Base-by-base conservation (phyloP, 1,139 yeast genomes). In the Debaryomyces udenii region DNA sequence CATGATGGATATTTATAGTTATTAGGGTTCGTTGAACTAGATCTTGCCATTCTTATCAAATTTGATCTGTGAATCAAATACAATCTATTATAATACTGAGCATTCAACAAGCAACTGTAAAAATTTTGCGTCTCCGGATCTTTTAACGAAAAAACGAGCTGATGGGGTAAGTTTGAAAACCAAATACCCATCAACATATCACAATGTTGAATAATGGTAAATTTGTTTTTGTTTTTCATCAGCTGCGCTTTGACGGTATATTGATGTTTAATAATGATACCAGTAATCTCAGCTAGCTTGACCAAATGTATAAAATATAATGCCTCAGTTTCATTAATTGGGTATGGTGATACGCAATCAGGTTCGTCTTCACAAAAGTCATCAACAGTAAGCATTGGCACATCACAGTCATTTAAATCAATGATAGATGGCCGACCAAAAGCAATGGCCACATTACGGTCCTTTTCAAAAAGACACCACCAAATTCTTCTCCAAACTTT, bases 381-480 rank as follows among this genome's bases (percentile, higher is more conserved):
- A 1, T 78, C 83, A 16, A 75, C 59, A 0, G 80, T 74, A 22
- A 87, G 61, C 90, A 85, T 83, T 9, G 86, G 83, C 14, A 85
- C 90, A 54, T 85, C 93, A 52, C 89, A 83, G 56, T 86, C 94
- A 41, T 81, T 86, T 46, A 86, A 68, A 52, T 83, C 84, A 41
- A 87, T 83, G 48, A 77, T 71, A 9, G 78, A 69, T 0, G 95
- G 94, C 47, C 93, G 70, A 11, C 94, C 93, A 61, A 83, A 81
- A 0, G 91, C 89, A 42, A 85, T 76, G n/a, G 88, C 83, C 3
- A 81, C 80, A 43, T 79, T 72, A 15, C 90, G 67, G 60, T 86
- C 95, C 52, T 86, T 81, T 45, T 81, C 80, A 58, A 84, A 85
- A 20, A 86, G 64, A 45, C 84, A 74, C 96, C 96, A 87, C 91